Percentiles rank a stretch among this genome's conserved stretches.
Evolutionary conservation across 352 stramenopile species (phyloP).

Genomic region (Globisporangium irregulare): DNA sequence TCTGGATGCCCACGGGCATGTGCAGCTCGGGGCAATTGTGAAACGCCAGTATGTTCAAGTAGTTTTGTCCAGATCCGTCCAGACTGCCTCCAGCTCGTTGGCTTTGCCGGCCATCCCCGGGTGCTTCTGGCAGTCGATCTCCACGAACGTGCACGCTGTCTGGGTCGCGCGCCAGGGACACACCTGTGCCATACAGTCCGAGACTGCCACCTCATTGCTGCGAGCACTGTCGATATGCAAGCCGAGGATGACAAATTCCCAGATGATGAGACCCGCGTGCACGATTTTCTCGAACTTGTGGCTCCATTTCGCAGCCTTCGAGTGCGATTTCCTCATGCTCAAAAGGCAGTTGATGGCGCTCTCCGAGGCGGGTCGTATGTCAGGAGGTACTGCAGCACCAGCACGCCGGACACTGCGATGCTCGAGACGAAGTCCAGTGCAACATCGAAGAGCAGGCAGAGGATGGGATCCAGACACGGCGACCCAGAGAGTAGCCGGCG

Average conservation of each 20-base stretch:
- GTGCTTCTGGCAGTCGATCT: slow-evolving; percentile 6
- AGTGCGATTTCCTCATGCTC: background rate
- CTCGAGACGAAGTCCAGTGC: slow-evolving; percentile 10
- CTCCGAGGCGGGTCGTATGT: background rate
- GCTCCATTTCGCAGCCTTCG: background rate
- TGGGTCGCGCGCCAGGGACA: background rate
- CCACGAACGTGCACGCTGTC: background rate
- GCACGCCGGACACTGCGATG: background rate
- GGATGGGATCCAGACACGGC: background rate
- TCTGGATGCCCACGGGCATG: slow-evolving; percentile 4
- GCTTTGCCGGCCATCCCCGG: background rate
- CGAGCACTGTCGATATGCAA: slow-evolving; percentile 3
- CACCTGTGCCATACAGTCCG: background rate
- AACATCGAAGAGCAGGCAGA: slow-evolving; percentile 10
- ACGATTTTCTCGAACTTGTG: background rate
- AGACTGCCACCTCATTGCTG: background rate
- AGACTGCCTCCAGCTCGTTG: background rate
- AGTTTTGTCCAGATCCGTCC: background rate
- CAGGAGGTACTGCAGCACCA: background rate
- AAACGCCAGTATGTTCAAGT: background rate
- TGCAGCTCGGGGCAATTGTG: slow-evolving; percentile 5
- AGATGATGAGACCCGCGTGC: background rate
- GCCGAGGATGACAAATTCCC: slow-evolving; percentile 1
- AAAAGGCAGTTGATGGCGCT: background rate
- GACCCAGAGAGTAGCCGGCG: background rate